Base-by-base conservation (phyloP, 2,329 filamentous ascomycete species). In the Colletotrichum graminicola region DNA sequence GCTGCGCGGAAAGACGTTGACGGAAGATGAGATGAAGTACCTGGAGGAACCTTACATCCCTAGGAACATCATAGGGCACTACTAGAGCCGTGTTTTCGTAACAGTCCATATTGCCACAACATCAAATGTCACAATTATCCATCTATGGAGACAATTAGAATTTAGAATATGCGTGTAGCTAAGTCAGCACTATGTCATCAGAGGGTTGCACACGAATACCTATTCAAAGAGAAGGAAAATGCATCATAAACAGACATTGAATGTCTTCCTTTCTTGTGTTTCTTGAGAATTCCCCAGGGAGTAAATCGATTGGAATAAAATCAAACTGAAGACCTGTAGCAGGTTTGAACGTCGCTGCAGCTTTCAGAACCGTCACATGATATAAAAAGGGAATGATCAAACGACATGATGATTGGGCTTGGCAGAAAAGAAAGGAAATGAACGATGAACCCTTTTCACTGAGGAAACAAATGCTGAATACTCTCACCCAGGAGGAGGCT, bases 51-150 rank as follows among this genome's bases (percentile, higher is more conserved):
- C 70, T 4, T 74, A 74, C 2, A 26, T 67, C 3, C 57, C 72
- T 0, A 73, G 57, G 52, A 67, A 71, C 12, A 62, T 79, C 34
- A 39, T 72, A 10, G 80, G 80, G 2, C 74, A 74, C 52, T 26
- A 51, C 8, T 80, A 76, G 63, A 47, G 12, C 16, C 3, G n/a
- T 10, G 3, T 3, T 26, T 39, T 11, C n/a, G 34, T 26, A 39
- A 23, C n/a, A 4, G 11, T 7, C 2, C 11, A 18, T 6, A 11
- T 5, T 39, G 3, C 11, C 8, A n/a, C 7, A 16, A 16, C n/a
- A 16, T 23, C 5, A 8, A 8, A 3, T 11, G 3, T n/a, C 18
- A 10, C 32, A 1, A 7, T 14, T 14, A 6, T n/a, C 12, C 5
- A 11, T 23, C 32, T 36, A 16, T 14, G 14, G 6, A 21, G 1